A percentile compares a stretch with the other conserved stretches of the same genome.
These are phyloP conservation scores for Kandelia obovata DNA, from an alignment of 345 rosid genomes.

Conservation along the genomic window DNA sequence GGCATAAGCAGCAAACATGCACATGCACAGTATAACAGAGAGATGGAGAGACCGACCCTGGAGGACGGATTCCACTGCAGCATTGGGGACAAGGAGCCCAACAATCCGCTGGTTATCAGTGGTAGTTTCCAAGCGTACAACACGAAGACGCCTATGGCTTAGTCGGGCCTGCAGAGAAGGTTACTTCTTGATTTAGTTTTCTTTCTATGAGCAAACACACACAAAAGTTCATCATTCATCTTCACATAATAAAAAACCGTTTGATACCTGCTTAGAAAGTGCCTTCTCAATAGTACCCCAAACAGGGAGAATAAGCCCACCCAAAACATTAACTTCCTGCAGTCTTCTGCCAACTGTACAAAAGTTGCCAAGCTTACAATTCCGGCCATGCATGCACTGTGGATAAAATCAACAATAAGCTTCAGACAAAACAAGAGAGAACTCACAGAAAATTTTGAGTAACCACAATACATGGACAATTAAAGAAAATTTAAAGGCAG, in stretches of 20 bases:
- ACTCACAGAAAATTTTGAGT: not conserved
- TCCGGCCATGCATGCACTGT: constrained; percentile 99
- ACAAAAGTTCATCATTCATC: not conserved
- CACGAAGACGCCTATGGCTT: constrained; percentile 84
- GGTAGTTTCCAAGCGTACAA: constrained; percentile 85
- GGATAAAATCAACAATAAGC: constrained; percentile 19
- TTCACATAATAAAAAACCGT: not conserved
- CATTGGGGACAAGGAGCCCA: constrained; percentile 87
- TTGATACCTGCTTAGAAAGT: constrained; percentile 81
- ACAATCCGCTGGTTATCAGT: constrained; percentile 71
- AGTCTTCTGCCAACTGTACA: constrained; percentile 96
- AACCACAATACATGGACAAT: not conserved
- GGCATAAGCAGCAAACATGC: not conserved
- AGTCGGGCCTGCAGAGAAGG: constrained; percentile 60
- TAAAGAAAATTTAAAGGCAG: too few relatives aligned
- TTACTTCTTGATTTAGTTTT: constrained; percentile 8
- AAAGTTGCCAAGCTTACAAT: constrained; percentile 78
- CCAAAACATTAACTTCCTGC: constrained; percentile 91
- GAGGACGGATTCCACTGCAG: constrained; percentile 84
- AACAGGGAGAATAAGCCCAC: constrained; percentile 94
- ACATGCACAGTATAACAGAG: not conserved
- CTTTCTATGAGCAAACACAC: not conserved
- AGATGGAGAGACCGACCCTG: constrained; percentile 50
- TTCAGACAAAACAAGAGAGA: not conserved
- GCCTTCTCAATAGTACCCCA: constrained; percentile 99